Percentiles rank a stretch among this genome's conserved stretches.
phyloP scores from a whole-genome alignment of 2,329 filamentous ascomycete species.

The Hymenoscyphus salicellus region DNA sequence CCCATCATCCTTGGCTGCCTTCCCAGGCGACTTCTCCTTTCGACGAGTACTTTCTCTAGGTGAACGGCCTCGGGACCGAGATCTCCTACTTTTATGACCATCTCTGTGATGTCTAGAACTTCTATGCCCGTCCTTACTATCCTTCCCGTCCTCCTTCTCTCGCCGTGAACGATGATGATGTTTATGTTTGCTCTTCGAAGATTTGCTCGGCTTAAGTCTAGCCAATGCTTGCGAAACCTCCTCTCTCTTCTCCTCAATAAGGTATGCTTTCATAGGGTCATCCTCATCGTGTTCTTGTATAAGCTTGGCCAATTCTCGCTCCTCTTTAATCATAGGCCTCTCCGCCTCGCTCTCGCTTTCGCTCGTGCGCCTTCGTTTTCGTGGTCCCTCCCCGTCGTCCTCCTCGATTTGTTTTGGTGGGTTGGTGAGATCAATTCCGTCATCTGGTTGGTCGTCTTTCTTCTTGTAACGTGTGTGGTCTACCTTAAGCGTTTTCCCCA shows the following conservation, averaged over 20 bases:
- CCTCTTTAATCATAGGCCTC: slow-evolving; percentile 72
- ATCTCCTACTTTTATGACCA: slow-evolving; percentile 20
- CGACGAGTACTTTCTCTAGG: background rate
- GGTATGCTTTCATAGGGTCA: slow-evolving; percentile 92
- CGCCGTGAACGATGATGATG: slow-evolving; percentile 25
- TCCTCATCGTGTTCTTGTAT: slow-evolving; percentile 85
- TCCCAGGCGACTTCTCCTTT: background rate
- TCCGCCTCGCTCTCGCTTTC: slow-evolving; percentile 43
- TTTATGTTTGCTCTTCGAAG: slow-evolving; percentile 27
- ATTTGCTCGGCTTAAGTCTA: slow-evolving; percentile 42
- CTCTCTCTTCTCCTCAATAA: slow-evolving; percentile 88
- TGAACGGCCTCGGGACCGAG: slow-evolving; percentile 20
- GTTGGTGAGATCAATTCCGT: slow-evolving; percentile 52
- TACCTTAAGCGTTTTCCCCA: slow-evolving; percentile 77
- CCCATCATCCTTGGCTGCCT: slow-evolving; percentile 1
- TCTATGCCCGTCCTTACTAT: slow-evolving; percentile 7
- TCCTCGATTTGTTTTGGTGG: slow-evolving; percentile 34
- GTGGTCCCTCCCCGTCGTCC: slow-evolving; percentile 44
- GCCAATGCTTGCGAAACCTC: slow-evolving; percentile 72
- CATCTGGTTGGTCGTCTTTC: slow-evolving; percentile 71
- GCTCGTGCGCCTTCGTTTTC: slow-evolving; percentile 35
- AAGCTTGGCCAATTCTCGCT: slow-evolving; percentile 72
- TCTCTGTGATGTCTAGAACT: slow-evolving; percentile 19
- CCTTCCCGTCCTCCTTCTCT: slow-evolving; percentile 12
- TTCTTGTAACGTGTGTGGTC: slow-evolving; percentile 92